phyloP scores from a whole-genome alignment of 208 protist genomes.

The Trypanosoma lewisi region DNA sequence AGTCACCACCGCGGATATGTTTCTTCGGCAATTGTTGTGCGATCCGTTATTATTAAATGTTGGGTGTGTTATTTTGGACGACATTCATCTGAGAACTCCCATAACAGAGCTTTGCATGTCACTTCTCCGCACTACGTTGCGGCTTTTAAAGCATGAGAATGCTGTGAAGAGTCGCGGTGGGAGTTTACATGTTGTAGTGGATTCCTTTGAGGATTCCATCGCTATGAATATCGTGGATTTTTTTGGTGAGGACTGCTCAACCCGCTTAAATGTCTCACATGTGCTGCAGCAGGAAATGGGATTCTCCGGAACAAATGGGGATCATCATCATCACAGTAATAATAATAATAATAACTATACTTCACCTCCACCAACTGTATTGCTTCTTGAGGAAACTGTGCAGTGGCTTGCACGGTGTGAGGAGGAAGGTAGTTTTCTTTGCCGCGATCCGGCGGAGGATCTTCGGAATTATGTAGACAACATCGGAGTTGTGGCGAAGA shows the following conservation, averaged over 20 bases:
- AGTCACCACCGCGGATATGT: slow-evolving; percentile 80
- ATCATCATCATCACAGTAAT: too few relatives aligned
- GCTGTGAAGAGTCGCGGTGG: slow-evolving; percentile 12
- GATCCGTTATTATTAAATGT: slow-evolving; percentile 76
- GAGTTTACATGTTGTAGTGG: slow-evolving; percentile 62
- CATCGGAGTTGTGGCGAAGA: slow-evolving; percentile 70
- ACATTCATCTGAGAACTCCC: slow-evolving; percentile 70
- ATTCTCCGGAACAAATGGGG: neutral
- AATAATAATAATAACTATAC: neutral
- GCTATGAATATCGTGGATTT: slow-evolving; percentile 48
- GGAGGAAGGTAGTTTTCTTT: slow-evolving; percentile 63
- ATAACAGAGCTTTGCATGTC: slow-evolving; percentile 73
- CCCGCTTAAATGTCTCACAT: slow-evolving; percentile 16
- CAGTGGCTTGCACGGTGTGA: slow-evolving; percentile 79
- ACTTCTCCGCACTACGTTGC: slow-evolving; percentile 47
- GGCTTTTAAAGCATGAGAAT: slow-evolving; percentile 20
- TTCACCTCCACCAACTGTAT: slow-evolving; percentile 22
- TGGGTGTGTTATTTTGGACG: slow-evolving; percentile 79
- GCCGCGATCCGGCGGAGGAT: slow-evolving; percentile 50
- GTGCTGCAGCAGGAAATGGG: slow-evolving; percentile 21
- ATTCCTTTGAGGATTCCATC: slow-evolving; percentile 62
- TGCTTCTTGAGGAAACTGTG: slow-evolving; percentile 82
- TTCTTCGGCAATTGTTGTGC: slow-evolving; percentile 78
- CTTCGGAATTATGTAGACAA: slow-evolving; percentile 63
- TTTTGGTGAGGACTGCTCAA: slow-evolving; percentile 36